Base-by-base conservation (phyloP, 108 stramenopile species). In the Seminavis robusta region DNA sequence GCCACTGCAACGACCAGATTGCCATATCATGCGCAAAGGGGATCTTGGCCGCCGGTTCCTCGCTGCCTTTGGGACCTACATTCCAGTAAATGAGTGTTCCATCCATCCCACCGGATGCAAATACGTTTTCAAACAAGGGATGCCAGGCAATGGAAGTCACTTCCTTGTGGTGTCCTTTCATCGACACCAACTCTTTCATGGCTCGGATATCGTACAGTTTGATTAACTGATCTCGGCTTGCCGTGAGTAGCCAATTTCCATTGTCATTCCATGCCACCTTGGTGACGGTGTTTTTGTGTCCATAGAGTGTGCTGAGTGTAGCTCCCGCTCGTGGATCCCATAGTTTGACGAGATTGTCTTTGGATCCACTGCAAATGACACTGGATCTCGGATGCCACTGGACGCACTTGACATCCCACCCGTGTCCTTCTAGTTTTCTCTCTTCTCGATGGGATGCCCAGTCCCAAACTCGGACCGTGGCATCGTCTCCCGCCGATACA, bases 1-100 rank as follows among this genome's bases (percentile, higher is more conserved):
- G 95, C 95, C 95, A 98, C 61, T 85, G 84, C 75, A 97, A 65
- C 69, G 92, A 92, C 95, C 95, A 96, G 57, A 98, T 89, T 21
- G 97, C 92, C 82, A 92, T 90, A 37, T 98, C 95, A 71, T 98
- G 97, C 16, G 97, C 97, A 61, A 67, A 90, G 8, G 82, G 94
- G 19, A 94, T 75, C 39, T 73, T 77, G 15, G 82, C 88, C 0
- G 73, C 74, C 3, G 92, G 89, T 47, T 90, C 86, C 45, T 88
- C 87, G 3, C 69, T 63, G n/a, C 89, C 88, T 68, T 90, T 92
- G 33, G 92, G 81, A 32, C 88, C 94, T 23, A 93, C 56, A 61
- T 92, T 86, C 98, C 98, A 98, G 74, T 82, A 96, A 21, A 93
- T 51, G 25, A 98, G 54, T 15, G 88, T 93, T 19, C 98, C 98